Evolutionary conservation across 164 flowering plant genomes (phyloP).

Genomic region (Piper longum): DNA sequence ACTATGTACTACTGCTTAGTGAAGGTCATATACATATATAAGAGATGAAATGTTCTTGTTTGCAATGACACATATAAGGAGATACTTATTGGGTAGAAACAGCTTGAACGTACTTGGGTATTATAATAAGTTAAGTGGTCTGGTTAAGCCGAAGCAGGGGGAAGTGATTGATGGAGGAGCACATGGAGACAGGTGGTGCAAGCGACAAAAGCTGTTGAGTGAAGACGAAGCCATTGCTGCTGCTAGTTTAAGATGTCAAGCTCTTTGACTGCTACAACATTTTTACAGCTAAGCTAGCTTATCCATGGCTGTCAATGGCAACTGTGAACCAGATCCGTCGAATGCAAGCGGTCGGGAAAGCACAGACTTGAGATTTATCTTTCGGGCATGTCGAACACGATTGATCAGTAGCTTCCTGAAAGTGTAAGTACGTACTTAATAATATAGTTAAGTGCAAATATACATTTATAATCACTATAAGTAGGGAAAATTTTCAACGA

Average conservation of each 20-base stretch:
- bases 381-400: too few relatives aligned
- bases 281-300: not conserved
- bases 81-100: not conserved
- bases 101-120: not conserved
- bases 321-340: too few relatives aligned
- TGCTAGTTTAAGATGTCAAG: not conserved
- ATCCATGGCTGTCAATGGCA: too few relatives aligned
- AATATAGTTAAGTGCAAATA: too few relatives aligned
- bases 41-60: too few relatives aligned
- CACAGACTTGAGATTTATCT: too few relatives aligned
- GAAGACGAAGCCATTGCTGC: not conserved
- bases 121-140: not conserved
- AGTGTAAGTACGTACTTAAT: too few relatives aligned
- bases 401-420: too few relatives aligned
- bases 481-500: too few relatives aligned
- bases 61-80: not conserved
- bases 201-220: slow-evolving; percentile 1
- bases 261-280: not conserved
- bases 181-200: slow-evolving; percentile 4
- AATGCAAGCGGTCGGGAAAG: too few relatives aligned
- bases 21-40: not conserved
- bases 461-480: too few relatives aligned
- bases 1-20: not conserved
- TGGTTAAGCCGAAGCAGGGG: slow-evolving; percentile 4
- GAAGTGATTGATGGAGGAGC: not conserved